These are phyloP conservation scores for Cucurbita pepo DNA, from an alignment of 306 rosid genomes.

Conservation along the genomic window DNA sequence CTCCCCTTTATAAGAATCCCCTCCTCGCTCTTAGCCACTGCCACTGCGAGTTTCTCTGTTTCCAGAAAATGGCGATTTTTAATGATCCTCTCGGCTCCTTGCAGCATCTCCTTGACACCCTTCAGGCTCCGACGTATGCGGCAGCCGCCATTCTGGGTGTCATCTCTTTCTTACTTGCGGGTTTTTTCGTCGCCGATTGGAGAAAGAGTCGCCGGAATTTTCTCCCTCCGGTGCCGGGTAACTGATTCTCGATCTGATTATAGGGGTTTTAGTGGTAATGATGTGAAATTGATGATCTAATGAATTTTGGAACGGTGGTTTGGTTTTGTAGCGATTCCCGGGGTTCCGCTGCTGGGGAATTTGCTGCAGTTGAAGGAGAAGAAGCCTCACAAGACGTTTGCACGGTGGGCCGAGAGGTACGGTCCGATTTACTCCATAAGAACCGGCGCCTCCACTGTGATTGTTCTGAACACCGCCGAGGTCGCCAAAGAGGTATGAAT, in stretches of 20 bases:
- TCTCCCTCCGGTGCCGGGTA: slow-evolving; percentile 64
- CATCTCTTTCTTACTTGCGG: slow-evolving; percentile 18
- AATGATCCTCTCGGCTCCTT: background rate
- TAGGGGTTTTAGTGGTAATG: background rate
- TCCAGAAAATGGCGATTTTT: slow-evolving; percentile 6
- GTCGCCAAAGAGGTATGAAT: slow-evolving; percentile 61
- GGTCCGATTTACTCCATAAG: slow-evolving; percentile 73
- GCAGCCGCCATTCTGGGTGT: slow-evolving; percentile 27
- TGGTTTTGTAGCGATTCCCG: slow-evolving; percentile 51
- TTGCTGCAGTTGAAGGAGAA: slow-evolving; percentile 84
- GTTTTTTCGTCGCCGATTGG: slow-evolving; percentile 5
- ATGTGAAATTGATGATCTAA: background rate
- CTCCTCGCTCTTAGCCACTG: background rate
- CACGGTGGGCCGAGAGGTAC: slow-evolving; percentile 41
- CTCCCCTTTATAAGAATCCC: background rate
- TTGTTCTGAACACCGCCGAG: slow-evolving; percentile 61
- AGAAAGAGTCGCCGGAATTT: slow-evolving; percentile 16
- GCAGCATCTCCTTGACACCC: background rate
- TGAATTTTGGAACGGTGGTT: background rate
- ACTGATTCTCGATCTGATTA: background rate
- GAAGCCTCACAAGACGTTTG: slow-evolving; percentile 79
- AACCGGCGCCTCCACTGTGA: slow-evolving; percentile 66
- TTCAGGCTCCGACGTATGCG: slow-evolving; percentile 18
- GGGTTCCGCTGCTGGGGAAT: slow-evolving; percentile 72
- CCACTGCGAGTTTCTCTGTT: background rate